Evolutionary conservation across 768 basidiomycete genomes (phyloP).

Genomic region (Austroboletus festivus): DNA sequence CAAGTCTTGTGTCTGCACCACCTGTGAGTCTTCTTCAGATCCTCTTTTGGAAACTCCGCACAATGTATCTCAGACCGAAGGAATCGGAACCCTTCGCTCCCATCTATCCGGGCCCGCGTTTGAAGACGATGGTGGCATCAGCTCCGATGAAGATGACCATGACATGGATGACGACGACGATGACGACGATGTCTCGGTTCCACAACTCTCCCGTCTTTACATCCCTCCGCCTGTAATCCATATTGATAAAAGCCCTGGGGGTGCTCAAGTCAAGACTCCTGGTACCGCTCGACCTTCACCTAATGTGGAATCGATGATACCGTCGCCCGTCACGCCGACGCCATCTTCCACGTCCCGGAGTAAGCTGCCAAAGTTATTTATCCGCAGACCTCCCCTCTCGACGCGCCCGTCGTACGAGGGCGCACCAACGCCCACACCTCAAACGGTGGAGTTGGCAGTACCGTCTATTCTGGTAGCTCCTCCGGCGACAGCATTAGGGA

Average conservation of each 20-base stretch:
- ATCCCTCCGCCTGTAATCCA: constrained; percentile 20
- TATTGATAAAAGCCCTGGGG: constrained; percentile 17
- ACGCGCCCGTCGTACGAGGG: constrained; percentile 31
- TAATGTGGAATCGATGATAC: constrained; percentile 14
- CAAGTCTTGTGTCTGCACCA: constrained; percentile 70
- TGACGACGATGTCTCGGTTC: constrained; percentile 32
- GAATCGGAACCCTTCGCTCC: constrained; percentile 79
- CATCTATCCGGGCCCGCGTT: constrained; percentile 51
- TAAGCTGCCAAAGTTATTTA: constrained; percentile 35
- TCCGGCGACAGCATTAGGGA: constrained; percentile 8
- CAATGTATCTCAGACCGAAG: constrained; percentile 58
- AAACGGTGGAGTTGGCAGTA: neutral
- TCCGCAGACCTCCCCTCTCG: constrained; percentile 31
- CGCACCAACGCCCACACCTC: constrained; percentile 2
- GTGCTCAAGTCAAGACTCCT: constrained; percentile 14
- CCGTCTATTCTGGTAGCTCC: constrained; percentile 16
- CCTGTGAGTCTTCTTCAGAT: constrained; percentile 50
- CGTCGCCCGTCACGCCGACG: constrained; percentile 29
- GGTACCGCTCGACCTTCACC: constrained; percentile 25
- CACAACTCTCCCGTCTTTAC: constrained; percentile 21
- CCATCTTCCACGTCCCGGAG: constrained; percentile 20
- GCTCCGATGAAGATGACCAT: constrained; percentile 47
- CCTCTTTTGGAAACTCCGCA: neutral
- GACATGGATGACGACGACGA: constrained; percentile 28
- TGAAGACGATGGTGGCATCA: constrained; percentile 78